Conservation (phyloP, 495 filamentous ascomycete genomes). For the Penicillium angulare region DNA sequence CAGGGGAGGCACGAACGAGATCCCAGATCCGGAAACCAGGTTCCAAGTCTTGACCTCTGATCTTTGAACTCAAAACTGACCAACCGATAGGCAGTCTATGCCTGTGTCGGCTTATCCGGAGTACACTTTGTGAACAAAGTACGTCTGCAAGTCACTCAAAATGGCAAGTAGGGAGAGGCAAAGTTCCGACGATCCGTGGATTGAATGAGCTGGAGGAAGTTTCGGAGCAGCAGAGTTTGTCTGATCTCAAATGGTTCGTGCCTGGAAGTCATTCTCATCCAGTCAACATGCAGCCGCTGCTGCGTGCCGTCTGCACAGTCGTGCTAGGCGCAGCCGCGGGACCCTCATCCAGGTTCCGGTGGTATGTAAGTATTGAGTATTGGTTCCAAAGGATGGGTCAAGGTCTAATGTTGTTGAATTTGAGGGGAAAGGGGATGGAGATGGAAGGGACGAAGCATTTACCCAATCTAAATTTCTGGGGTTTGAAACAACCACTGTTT, state of each 20-base stretch:
- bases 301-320: slow-evolving; percentile 22
- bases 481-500: too few species aligned
- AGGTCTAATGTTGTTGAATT: background rate
- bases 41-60: slow-evolving; percentile 14
- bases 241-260: slow-evolving; percentile 25
- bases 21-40: background rate
- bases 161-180: slow-evolving; percentile 15
- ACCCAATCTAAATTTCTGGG: too few species aligned
- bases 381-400: background rate
- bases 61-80: slow-evolving; percentile 11
- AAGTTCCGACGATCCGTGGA: slow-evolving; percentile 8
- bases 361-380: slow-evolving; percentile 14
- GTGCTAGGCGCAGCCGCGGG: slow-evolving; percentile 23
- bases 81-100: slow-evolving; percentile 1
- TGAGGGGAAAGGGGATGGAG: background rate
- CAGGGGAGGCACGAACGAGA: background rate
- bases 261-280: slow-evolving; percentile 9
- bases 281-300: slow-evolving; percentile 15
- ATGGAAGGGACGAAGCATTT: too few species aligned
- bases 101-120: slow-evolving; percentile 15
- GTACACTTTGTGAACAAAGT: slow-evolving; percentile 1
- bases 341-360: background rate
- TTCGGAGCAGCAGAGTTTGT: slow-evolving; percentile 15
- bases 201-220: slow-evolving; percentile 21
- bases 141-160: slow-evolving; percentile 24